A percentile compares a stretch with the other conserved stretches of the same genome.
phyloP scores from a whole-genome alignment of 139 green algal species.

The Picochlorum sp. region DNA sequence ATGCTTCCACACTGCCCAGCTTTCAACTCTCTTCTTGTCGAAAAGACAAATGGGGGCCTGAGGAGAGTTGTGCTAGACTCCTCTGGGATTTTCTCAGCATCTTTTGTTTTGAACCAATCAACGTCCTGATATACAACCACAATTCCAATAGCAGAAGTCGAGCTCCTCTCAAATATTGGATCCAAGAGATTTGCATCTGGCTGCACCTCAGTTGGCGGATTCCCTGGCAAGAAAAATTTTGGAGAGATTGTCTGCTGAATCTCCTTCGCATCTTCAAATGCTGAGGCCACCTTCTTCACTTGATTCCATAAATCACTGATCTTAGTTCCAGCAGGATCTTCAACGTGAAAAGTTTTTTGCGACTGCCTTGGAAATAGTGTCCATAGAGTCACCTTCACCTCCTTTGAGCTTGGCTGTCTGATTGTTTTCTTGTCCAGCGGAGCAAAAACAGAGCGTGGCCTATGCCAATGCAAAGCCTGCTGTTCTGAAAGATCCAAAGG shows the following conservation, averaged over 20 bases:
- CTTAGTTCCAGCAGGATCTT: not conserved
- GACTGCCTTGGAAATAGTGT: conserved; percentile 2
- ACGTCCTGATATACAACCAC: conserved; percentile 6
- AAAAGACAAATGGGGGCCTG: conserved; percentile 32
- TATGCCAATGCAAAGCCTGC: conserved; percentile 10
- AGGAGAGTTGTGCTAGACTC: conserved; percentile 7
- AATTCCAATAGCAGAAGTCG: conserved; percentile 8
- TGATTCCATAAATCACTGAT: not conserved
- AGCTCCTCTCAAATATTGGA: not conserved
- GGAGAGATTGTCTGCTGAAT: not conserved
- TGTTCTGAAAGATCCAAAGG: conserved; percentile 6
- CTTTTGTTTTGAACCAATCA: conserved; percentile 14
- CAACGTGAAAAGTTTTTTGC: not conserved
- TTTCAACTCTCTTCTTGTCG: conserved; percentile 38
- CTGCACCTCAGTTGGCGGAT: not conserved
- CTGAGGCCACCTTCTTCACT: not conserved
- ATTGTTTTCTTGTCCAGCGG: not conserved
- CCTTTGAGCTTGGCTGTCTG: not conserved
- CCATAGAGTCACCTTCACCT: not conserved
- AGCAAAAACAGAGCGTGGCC: conserved; percentile 15
- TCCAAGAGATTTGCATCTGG: not conserved
- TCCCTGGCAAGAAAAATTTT: not conserved
- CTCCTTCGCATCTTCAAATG: not conserved
- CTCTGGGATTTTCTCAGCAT: not conserved
- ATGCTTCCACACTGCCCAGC: conserved; percentile 47